Evolutionary conservation across 257 asterid genomes (phyloP).

Genomic region (Solanum pennellii): DNA sequence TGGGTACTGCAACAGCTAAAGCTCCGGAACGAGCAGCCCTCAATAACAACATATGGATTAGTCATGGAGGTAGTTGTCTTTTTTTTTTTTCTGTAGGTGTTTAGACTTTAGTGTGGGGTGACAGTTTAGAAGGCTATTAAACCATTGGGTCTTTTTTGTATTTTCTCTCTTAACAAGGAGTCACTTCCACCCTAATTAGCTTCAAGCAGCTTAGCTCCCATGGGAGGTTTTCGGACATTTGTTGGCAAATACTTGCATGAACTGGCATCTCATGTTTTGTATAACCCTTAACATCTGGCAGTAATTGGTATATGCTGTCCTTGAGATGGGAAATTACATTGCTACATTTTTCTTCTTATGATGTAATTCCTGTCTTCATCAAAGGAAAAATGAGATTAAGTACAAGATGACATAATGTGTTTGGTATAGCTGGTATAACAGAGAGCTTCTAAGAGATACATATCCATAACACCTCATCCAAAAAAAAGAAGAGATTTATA

Average conservation of each 20-base stretch:
- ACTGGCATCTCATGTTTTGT: background rate
- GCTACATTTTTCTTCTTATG: background rate
- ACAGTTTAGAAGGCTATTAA: background rate
- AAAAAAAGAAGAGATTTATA: background rate
- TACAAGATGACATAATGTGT: background rate
- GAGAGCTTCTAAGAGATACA: background rate
- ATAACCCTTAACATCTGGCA: background rate
- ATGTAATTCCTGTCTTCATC: background rate
- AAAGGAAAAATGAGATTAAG: background rate
- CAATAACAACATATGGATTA: constrained; percentile 77
- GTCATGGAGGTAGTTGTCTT: constrained; percentile 72
- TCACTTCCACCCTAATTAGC: background rate
- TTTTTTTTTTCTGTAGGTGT: background rate
- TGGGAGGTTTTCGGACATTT: background rate
- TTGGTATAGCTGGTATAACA: background rate
- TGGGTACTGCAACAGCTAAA: constrained; percentile 91
- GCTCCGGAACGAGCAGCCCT: constrained; percentile 47
- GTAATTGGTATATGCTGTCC: background rate
- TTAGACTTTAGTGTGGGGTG: background rate
- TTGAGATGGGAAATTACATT: background rate
- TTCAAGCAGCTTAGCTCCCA: background rate
- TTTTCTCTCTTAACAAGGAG: background rate
- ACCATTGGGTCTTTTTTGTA: background rate
- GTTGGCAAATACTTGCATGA: background rate
- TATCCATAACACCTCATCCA: background rate